Evolutionary conservation across 1,284 basidiomycete genomes (phyloP), one percentile per base, ranked within the genome.

Genomic region (Leccinum fallax): DNA sequence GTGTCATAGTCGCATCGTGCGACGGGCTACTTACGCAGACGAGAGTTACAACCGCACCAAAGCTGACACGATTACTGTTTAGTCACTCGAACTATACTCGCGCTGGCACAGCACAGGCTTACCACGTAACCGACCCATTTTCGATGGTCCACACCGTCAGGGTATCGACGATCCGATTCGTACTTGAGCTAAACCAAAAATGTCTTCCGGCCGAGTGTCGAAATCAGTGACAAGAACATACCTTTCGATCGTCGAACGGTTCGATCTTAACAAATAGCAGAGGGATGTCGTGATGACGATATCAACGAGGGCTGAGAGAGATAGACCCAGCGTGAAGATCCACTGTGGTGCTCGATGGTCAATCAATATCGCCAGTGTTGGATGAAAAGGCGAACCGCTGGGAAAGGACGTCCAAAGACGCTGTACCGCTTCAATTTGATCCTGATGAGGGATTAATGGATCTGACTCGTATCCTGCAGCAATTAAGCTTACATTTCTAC

Each of bases 261-360:
- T 81, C 28, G 66, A 65, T 36, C 70, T 67, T 54, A 86, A 74
- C 28, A 80, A 78, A 43, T 77, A 73, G 62, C 81, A 83, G 11
- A 85, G 75, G 0, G 71, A 79, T 0, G 59, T 63, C 0, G 84
- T 82, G 60, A 85, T 82, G 15, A 83, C n/a, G 58, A 85, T 67
- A 63, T 86, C 84, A 6, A 81, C 76, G 4, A 72, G 64, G 0
- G 79, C 78, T 0, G 83, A 83, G 28, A 84, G 75, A 0, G 77
- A 73, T 0, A 86, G 69, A 6, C 84, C 84, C 2, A 81, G 69
- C 3, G 83, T 84, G 67, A 84, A 84, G 10, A 83, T 72, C 79
- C 81, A 84, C 83, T 85, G 58, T 10, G 2, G 30, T 16, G 1
- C 24, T 28, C 21, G 36, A 40, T 67, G 36, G 59, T 21, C 3